phyloP scores from a whole-genome alignment of 2,329 filamentous ascomycete genomes.

The Fusarium fujikuroi region DNA sequence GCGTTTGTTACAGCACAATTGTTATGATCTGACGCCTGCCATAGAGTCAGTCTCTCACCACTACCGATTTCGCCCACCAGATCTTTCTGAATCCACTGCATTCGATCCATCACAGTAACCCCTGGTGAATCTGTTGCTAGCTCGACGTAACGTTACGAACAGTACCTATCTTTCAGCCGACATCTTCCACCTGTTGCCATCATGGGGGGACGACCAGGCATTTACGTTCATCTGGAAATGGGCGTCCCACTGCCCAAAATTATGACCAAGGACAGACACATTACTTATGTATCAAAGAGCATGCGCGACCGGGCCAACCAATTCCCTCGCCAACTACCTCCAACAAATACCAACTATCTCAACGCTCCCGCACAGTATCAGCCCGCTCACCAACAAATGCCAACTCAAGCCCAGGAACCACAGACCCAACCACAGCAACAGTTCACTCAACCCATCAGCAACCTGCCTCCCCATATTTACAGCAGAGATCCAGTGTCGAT shows the following conservation, averaged over 20 bases:
- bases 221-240: constrained; percentile 64
- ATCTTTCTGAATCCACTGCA: background rate
- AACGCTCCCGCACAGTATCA: constrained; percentile 35
- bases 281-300: constrained; percentile 60
- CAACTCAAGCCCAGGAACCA: constrained; percentile 2
- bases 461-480: constrained; percentile 1
- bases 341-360: constrained; percentile 59
- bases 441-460: constrained; percentile 5
- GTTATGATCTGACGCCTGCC: background rate
- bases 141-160: background rate
- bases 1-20: background rate
- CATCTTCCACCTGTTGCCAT: background rate
- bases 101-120: background rate
- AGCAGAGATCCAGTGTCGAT: constrained; percentile 11
- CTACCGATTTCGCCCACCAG: background rate
- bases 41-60: background rate
- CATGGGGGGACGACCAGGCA: constrained; percentile 45
- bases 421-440: constrained; percentile 23
- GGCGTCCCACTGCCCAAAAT: constrained; percentile 62
- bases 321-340: constrained; percentile 59
- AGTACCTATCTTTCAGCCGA: background rate
- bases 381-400: constrained; percentile 14
- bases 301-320: constrained; percentile 54
- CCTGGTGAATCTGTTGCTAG: background rate
- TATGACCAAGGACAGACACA: constrained; percentile 55